Evolutionary conservation across 495 filamentous ascomycete species (phyloP).

Genomic region (Jackrogersella multiformis): DNA sequence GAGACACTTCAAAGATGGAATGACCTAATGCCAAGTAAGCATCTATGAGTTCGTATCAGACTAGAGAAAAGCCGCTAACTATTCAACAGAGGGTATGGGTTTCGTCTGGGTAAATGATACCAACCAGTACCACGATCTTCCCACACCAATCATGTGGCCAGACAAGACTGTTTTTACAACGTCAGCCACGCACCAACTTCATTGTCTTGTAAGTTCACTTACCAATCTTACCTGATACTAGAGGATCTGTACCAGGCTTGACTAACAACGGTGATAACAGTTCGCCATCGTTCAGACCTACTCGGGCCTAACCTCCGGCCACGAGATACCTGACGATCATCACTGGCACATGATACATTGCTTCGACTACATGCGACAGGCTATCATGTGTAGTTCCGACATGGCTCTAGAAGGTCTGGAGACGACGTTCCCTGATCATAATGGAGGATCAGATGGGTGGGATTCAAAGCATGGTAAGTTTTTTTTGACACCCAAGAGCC

Average conservation of each 20-base stretch:
- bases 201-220: conserved; percentile 49
- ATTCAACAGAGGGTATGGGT: conserved; percentile 53
- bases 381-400: conserved; percentile 58
- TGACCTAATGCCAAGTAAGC: conserved; percentile 53
- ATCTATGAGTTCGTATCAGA: background rate
- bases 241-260: background rate
- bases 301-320: conserved; percentile 51
- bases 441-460: conserved; percentile 59
- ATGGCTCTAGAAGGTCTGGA: conserved; percentile 55
- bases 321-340: conserved; percentile 55
- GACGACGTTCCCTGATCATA: conserved; percentile 58
- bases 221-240: no score
- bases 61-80: conserved; percentile 9
- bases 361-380: conserved; percentile 58
- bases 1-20: conserved; percentile 55
- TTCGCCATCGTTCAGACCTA: conserved; percentile 58
- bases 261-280: conserved; percentile 21
- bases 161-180: conserved; percentile 61
- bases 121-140: conserved; percentile 56
- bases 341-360: conserved; percentile 63
- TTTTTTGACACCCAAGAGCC: background rate
- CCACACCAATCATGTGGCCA: conserved; percentile 56
- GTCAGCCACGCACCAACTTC: conserved; percentile 57
- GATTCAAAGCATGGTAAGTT: conserved; percentile 56
- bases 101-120: conserved; percentile 59